Evolutionary conservation across 2,329 filamentous ascomycete genomes (phyloP), one percentile per base, ranked within the genome.

Genomic region (Coniochaeta sp.): DNA sequence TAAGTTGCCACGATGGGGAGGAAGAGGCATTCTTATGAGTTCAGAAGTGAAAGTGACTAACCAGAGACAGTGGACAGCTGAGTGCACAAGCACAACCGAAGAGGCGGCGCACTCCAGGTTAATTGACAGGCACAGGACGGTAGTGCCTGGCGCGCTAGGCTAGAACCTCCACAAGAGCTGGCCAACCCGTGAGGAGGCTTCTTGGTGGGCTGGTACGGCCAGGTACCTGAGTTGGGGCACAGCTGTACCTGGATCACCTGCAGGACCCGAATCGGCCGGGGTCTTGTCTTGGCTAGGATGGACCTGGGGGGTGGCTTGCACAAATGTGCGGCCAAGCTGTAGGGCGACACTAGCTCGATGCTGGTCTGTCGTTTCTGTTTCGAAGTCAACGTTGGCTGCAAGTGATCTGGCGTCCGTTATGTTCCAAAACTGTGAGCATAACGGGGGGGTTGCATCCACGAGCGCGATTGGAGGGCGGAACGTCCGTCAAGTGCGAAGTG

Each of bases 161-260:
- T n/a, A 34, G 26, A n/a, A 55, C 28, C 3, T 57, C 54, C 31
- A 57, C 14, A 22, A 36, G 31, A 31, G 36, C 31, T 38, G n/a
- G 28, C 34, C 28, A 22, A 22, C 4, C 5, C 14, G 44, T n/a
- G 19, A 24, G 22, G 22, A 50, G 44, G 44, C 24, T 52, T 31
- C 14, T 17, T 31, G 47, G n/a, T n/a, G n/a, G n/a, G n/a, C n/a
- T n/a, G n/a, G 47, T 52, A 28, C 12, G 22, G 54, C 24, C 54
- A 57, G 54, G 54, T 57, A 57, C 54, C 54, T 34, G 54, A 36
- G 34, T 28, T 9, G 34, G 34, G 17, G 31, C 24, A 34, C 54
- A 34, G 54, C 31, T 24, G 54, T 57, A 57, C 54, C 54, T 57
- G 54, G 54, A 57, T 38, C 54, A 57, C 54, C 54, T 38, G 54